Evolutionary conservation across 2,329 filamentous ascomycete species (phyloP).

Genomic region (Neurospora crassa): DNA sequence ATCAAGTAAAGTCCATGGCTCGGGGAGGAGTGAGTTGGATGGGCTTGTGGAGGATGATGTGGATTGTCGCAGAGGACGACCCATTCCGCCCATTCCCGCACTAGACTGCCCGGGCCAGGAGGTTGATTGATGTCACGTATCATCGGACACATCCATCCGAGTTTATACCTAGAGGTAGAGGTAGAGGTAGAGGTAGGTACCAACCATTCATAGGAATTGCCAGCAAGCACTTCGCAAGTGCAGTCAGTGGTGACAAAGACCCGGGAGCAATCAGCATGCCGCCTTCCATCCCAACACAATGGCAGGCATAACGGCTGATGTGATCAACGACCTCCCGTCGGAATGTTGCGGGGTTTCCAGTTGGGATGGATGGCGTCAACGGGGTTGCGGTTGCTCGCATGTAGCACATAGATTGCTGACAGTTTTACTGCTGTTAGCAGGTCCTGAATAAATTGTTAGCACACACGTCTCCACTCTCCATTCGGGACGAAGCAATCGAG

Average conservation of each 20-base stretch:
- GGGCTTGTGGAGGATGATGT: slow-evolving; percentile 3
- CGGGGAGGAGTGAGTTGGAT: neutral
- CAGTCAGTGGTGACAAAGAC: neutral
- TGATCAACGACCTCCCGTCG: neutral
- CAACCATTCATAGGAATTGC: neutral
- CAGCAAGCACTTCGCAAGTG: neutral
- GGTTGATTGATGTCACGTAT: slow-evolving; percentile 5
- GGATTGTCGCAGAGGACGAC: neutral
- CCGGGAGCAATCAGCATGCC: neutral
- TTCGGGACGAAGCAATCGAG: neutral
- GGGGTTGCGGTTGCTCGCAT: neutral
- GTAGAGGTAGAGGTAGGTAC: neutral
- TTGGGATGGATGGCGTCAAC: neutral
- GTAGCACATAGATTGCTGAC: neutral
- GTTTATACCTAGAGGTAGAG: neutral
- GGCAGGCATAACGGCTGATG: neutral
- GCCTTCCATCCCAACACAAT: neutral
- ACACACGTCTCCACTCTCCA: neutral
- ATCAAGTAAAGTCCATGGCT: neutral
- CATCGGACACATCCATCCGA: slow-evolving; percentile 1
- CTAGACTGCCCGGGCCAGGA: neutral
- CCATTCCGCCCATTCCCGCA: slow-evolving; percentile 3
- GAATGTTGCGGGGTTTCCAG: neutral
- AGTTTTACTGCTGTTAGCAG: neutral
- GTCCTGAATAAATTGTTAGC: neutral